phyloP scores from a whole-genome alignment of 179 eudicot species.

The Gypsophila paniculata region DNA sequence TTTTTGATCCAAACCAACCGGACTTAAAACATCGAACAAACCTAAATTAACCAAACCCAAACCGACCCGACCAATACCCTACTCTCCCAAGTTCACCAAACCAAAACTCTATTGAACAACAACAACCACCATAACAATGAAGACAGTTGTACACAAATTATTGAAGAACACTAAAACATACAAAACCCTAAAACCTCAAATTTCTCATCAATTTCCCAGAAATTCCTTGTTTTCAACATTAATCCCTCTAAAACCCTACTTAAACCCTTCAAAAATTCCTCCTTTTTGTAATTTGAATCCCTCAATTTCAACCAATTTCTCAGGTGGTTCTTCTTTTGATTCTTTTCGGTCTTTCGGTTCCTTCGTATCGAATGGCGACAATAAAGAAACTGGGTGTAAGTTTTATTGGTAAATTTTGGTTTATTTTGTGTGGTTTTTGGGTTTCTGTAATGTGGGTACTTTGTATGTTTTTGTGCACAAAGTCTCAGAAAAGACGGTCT shows the following conservation, averaged over 20 bases:
- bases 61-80: too few species aligned
- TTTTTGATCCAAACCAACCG: too few species aligned
- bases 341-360: conserved; percentile 16
- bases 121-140: conserved; percentile 13
- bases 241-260: conserved; percentile 15
- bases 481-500: too few species aligned
- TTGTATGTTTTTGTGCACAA: neutral
- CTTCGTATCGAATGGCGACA: conserved; percentile 9
- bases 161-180: conserved; percentile 6
- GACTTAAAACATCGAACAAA: too few species aligned
- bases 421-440: neutral
- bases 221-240: conserved; percentile 1
- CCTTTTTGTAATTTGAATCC: neutral
- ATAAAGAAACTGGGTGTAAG: conserved; percentile 10
- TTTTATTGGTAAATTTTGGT: too few species aligned
- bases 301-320: neutral
- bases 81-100: too few species aligned
- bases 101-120: too few species aligned
- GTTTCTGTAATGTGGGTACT: neutral
- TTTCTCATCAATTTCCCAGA: neutral
- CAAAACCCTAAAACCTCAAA: neutral
- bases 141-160: neutral
- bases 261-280: conserved; percentile 18
- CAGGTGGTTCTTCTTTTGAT: neutral
- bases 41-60: too few species aligned